Base-by-base conservation (phyloP, 2,329 filamentous ascomycete species). In the Ophiosphaerella herpotricha region DNA sequence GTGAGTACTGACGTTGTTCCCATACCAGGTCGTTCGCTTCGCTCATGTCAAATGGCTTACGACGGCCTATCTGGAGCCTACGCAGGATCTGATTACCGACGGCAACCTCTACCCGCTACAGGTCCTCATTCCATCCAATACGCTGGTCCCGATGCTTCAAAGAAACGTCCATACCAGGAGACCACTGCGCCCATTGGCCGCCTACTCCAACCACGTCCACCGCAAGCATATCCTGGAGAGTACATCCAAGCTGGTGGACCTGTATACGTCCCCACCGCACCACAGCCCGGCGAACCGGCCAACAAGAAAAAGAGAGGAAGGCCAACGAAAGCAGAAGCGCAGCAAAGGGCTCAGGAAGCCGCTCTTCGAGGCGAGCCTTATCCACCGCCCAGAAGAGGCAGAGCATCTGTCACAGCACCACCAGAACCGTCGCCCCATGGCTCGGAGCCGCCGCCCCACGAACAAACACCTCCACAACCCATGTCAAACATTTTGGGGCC, bases 231-330 rank as follows among this genome's bases (percentile, higher is more conserved):
- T 47, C 56, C 64, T 9, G 58, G 58, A 39, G 70, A 73, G n/a
- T 70, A 59, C 49, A 55, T 67, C 33, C 48, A 60, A 21, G 50
- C 56, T 21, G 64, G 57, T 32, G 55, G 58, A 11, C 69, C 68
- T 35, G 51, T 68, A 2, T 73, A 73, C 46, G 39, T 57, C 32
- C 61, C 66, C 16, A 39, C 56, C 33, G 63, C 66, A 34, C 63
- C 63, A 11, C 57, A 67, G 5, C 52, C 63, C 21, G 67, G 68
- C 24, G 72, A 74, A 44, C 68, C 71, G 36, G 63, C 68, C 31
- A 72, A 71, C 53, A 79, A 78, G 57, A 76, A 78, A 57, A 79
- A 78, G 60, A 71, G 77, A 45, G 77, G 77, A 26, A 68, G 77
- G 46, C 77, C 77, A 7, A 78, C 77, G 4, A 80, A 79, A 52